These are phyloP conservation scores for Chlamydomonas asymmetrica DNA, from an alignment of 139 green algal genomes.

Conservation along the genomic window DNA sequence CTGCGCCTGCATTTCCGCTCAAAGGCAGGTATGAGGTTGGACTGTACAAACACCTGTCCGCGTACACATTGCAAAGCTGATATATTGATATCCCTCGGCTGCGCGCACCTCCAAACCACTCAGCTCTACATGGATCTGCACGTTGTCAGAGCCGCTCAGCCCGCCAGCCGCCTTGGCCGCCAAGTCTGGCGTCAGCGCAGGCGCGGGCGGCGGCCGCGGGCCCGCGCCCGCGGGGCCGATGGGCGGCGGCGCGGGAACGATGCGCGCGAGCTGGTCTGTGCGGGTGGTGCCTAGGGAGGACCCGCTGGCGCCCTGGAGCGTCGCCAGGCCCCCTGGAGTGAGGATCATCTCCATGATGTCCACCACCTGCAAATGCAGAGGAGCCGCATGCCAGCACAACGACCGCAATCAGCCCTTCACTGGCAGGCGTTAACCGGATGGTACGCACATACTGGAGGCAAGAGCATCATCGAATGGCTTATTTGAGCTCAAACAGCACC, in stretches of 20 bases:
- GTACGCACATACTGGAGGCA: too few relatives aligned
- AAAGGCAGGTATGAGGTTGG: too few relatives aligned
- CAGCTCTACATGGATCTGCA: slow-evolving; percentile 15
- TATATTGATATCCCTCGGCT: too few relatives aligned
- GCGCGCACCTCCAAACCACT: slow-evolving; percentile 52
- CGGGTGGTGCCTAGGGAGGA: slow-evolving; percentile 51
- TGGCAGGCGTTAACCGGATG: too few relatives aligned
- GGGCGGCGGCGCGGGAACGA: slow-evolving; percentile 39
- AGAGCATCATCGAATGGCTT: too few relatives aligned
- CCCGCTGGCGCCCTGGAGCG: slow-evolving; percentile 47
- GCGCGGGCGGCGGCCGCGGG: not conserved
- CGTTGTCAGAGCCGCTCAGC: not conserved
- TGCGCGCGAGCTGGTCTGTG: slow-evolving; percentile 50
- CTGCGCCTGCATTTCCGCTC: too few relatives aligned
- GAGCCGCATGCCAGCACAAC: not conserved
- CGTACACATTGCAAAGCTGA: too few relatives aligned
- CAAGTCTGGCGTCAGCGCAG: not conserved
- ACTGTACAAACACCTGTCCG: too few relatives aligned
- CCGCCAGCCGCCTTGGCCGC: not conserved
- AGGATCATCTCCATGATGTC: slow-evolving; percentile 49
- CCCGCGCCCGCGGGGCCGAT: not conserved
- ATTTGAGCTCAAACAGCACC: too few relatives aligned
- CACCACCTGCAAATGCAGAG: slow-evolving; percentile 18
- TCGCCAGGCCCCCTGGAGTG: slow-evolving; percentile 32
- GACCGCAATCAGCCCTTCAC: too few relatives aligned